phyloP scores from a whole-genome alignment of 345 rosid species.

The Gossypium mustelinum region DNA sequence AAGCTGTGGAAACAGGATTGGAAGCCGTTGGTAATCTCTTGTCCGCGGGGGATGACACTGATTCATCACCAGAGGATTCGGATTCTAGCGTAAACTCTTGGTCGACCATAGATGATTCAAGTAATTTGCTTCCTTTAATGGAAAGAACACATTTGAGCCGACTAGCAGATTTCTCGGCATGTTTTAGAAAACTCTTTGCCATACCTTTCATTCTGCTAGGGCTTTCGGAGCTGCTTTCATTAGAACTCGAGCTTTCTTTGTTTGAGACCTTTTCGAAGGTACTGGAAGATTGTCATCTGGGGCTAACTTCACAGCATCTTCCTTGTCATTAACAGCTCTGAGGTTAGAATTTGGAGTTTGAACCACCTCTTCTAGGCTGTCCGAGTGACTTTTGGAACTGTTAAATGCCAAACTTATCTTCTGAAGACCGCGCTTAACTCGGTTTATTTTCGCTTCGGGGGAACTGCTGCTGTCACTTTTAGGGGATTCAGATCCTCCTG shows the following conservation, averaged over 20 bases:
- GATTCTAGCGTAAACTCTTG: slow-evolving; percentile 27
- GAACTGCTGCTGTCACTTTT: slow-evolving; percentile 39
- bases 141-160: slow-evolving; percentile 54
- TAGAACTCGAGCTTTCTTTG: slow-evolving; percentile 33
- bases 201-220: slow-evolving; percentile 46
- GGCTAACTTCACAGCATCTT: slow-evolving; percentile 39
- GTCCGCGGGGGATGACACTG: slow-evolving; percentile 19
- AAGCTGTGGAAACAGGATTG: slow-evolving; percentile 8
- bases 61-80: slow-evolving; percentile 51
- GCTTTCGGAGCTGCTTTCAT: slow-evolving; percentile 35
- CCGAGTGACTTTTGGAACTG: slow-evolving; percentile 34
- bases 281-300: slow-evolving; percentile 43
- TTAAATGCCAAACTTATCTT: slow-evolving; percentile 47
- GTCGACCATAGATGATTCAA: slow-evolving; percentile 18
- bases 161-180: slow-evolving; percentile 56
- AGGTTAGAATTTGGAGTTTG: slow-evolving; percentile 50
- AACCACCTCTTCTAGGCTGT: slow-evolving; percentile 35
- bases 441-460: slow-evolving; percentile 37
- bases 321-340: slow-evolving; percentile 42
- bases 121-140: slow-evolving; percentile 46
- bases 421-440: slow-evolving; percentile 42
- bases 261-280: slow-evolving; percentile 31
- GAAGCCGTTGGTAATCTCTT: slow-evolving; percentile 23
- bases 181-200: slow-evolving; percentile 61
- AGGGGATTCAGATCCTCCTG: slow-evolving; percentile 33